These are phyloP conservation scores for Babesia ovata DNA, from an alignment of 169 alveolate genomes.

Conservation along the genomic window DNA sequence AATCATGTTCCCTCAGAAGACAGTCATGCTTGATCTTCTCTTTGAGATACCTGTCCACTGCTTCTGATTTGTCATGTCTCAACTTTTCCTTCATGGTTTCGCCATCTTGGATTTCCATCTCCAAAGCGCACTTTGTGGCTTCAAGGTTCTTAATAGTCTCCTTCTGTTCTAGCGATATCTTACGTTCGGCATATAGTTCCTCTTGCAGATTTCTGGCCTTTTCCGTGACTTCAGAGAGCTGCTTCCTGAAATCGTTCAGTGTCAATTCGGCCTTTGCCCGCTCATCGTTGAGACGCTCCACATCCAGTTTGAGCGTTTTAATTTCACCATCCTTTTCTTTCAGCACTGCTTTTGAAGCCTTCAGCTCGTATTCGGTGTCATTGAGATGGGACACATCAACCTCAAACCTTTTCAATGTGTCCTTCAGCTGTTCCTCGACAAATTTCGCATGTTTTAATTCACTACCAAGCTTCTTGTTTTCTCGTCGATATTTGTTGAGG, in stretches of 20 bases:
- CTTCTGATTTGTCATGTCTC: constrained; percentile 3
- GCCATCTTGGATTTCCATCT: constrained; percentile 30
- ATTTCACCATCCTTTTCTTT: background rate
- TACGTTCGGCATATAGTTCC: constrained; percentile 15
- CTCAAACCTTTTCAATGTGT: background rate
- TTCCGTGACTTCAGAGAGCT: background rate
- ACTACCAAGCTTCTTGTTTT: background rate
- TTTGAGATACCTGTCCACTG: constrained; percentile 3
- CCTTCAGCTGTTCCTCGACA: constrained; percentile 4
- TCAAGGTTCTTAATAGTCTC: constrained; percentile 8
- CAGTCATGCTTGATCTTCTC: constrained; percentile 13
- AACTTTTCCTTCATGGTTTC: constrained; percentile 15
- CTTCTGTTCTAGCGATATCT: background rate
- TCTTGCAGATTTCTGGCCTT: background rate
- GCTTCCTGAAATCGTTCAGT: constrained; percentile 3
- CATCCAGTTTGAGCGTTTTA: background rate
- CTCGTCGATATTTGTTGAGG: constrained; percentile 1
- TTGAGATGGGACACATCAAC: background rate
- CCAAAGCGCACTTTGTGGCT: constrained; percentile 1
- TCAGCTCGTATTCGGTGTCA: constrained; percentile 40
- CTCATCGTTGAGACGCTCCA: background rate
- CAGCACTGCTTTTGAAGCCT: background rate
- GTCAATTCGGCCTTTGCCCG: constrained; percentile 15
- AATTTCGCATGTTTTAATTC: background rate
- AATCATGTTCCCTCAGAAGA: constrained; percentile 5